These are phyloP conservation scores for Rhodotorula sp. DNA, from an alignment of 1,284 basidiomycete species.

Conservation along the genomic window DNA sequence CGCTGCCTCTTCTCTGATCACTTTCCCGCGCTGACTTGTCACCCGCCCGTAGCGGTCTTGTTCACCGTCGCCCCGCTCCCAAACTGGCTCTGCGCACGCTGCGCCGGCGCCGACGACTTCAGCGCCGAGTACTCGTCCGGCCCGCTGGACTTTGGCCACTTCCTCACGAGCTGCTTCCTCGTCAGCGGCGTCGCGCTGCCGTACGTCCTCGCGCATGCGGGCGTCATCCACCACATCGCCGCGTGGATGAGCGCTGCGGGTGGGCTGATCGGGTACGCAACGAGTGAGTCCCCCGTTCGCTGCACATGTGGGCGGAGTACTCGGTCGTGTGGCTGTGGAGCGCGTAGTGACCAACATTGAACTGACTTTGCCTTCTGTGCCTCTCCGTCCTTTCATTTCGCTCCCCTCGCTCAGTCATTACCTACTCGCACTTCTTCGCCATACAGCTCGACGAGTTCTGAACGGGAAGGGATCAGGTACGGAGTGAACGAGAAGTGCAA, in stretches of 20 bases:
- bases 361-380: too few relatives aligned
- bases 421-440: conserved; percentile 41
- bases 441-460: conserved; percentile 37
- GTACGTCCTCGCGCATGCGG: conserved; percentile 86
- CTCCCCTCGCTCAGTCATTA: conserved; percentile 14
- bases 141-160: conserved; percentile 88
- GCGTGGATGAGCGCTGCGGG: conserved; percentile 93
- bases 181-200: conserved; percentile 90
- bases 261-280: conserved; percentile 91
- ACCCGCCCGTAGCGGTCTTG: conserved; percentile 67
- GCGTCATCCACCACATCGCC: conserved; percentile 79
- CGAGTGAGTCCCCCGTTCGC: conserved; percentile 55
- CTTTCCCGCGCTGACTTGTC: background rate
- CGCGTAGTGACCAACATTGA: too few relatives aligned
- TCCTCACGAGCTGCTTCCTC: conserved; percentile 86
- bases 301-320: too few relatives aligned
- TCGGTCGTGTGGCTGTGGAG: too few relatives aligned
- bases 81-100: conserved; percentile 70
- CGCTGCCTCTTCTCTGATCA: conserved; percentile 52
- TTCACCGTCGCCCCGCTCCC: conserved; percentile 95
- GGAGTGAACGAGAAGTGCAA: too few relatives aligned
- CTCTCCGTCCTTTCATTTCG: too few relatives aligned
- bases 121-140: conserved; percentile 62
- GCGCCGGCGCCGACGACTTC: conserved; percentile 59
- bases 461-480: too few relatives aligned